These are phyloP conservation scores for Hypericum androsaemum DNA, from an alignment of 345 rosid genomes.

Conservation along the genomic window DNA sequence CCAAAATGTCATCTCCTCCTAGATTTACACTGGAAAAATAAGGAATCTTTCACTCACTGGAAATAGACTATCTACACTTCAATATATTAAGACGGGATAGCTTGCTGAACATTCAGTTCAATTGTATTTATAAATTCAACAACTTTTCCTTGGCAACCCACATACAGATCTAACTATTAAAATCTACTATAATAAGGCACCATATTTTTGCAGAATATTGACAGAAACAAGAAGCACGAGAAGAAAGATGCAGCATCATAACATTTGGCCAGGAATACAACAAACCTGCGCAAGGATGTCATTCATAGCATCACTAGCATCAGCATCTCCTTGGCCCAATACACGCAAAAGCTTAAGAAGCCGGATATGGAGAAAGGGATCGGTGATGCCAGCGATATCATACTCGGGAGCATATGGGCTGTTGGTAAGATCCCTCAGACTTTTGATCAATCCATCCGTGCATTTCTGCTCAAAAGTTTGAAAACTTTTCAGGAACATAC, in stretches of 20 bases:
- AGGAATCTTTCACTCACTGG: no score
- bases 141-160: no score
- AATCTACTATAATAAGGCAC: no score
- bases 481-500: conserved; percentile 5
- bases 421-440: conserved; percentile 74
- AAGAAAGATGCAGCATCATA: not conserved
- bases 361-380: conserved; percentile 96
- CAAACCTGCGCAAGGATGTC: conserved; percentile 97
- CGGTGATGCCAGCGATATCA: conserved; percentile 95
- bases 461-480: conserved; percentile 51
- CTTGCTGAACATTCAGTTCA: no score
- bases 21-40: no score
- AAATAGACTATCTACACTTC: no score
- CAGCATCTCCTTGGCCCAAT: conserved; percentile 92
- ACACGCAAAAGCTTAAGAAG: conserved; percentile 78
- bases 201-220: no score
- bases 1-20: no score
- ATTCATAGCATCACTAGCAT: conserved; percentile 93
- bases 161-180: no score
- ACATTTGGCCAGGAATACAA: not conserved
- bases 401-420: conserved; percentile 97
- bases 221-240: not conserved
- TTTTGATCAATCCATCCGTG: conserved; percentile 78
- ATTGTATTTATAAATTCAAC: no score
- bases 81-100: no score